Base-by-base conservation (phyloP, 2,329 filamentous ascomycete species). In the Sporothrix pallida region DNA sequence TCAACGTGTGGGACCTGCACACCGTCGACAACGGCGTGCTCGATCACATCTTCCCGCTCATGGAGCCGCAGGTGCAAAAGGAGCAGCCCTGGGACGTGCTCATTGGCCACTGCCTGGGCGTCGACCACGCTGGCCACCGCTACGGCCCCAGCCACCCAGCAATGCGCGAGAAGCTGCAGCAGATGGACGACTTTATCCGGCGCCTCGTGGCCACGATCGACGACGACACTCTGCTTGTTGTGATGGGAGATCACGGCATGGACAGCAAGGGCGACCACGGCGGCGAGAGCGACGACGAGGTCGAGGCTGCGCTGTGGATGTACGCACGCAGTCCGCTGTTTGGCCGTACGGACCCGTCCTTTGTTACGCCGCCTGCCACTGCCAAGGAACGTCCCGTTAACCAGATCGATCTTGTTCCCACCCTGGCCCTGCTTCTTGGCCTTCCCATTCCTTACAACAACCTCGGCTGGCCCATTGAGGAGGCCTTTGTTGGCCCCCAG, bases 211-310 rank as follows among this genome's bases (percentile, higher is more conserved):
- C 88, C 0, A 84, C 85, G 3, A 84, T 99, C 20, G 95, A 97
- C 78, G 92, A 98, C 71, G 85, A 93, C 72, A 99, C 96, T 0
- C 85, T 99, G 26, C 85, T 99, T 50, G 90, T 99, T 23, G 93
- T 99, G 15, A 97, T 99, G 94, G 96, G 96, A n/a, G 96, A 99
- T 80, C 96, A 99, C 80, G 96, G 96, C 12, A 99, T 99, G 96
- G 96, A 99, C 81, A 86, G 89, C 75, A 98, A 99, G 83, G 96
- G 96, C 20, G 96, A 99, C 77, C 96, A 99, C 80, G 96, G 96
- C n/a, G 96, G 96, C 72, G 96, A 99, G 84, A 98, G 95, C 46
- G 93, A 98, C 77, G 94, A 98, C 76, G 96, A 99, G 81, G 89
- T 99, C 7, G 91, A 99, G 81, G 94, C 96, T 73, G 94, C 96